Percentiles rank a stretch among this genome's conserved stretches.
Conservation (phyloP, 140 eudicot species). For the Artemisia princeps region DNA sequence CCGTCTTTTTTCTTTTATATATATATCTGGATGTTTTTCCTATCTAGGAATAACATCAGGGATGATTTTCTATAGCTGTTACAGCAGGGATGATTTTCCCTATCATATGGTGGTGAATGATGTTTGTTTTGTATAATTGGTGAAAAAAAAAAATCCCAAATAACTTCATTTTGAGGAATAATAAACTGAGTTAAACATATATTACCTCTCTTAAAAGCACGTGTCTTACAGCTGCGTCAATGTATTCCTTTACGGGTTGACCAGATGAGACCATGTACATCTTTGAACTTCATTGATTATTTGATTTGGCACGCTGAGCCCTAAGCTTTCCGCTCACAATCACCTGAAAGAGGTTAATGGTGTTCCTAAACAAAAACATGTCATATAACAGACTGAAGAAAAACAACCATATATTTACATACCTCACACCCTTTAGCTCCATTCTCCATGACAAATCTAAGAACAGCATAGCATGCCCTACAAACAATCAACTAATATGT, state of each 20-base stretch:
- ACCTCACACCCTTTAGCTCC: slow-evolving; percentile 88
- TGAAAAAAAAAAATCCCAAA: too few species aligned
- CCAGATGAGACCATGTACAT: slow-evolving; percentile 81
- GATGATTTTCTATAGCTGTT: too few species aligned
- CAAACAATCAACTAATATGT: background rate
- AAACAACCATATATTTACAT: background rate
- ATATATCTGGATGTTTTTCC: too few species aligned
- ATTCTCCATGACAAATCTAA: slow-evolving; percentile 67
- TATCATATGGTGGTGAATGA: too few species aligned
- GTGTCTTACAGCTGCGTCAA: slow-evolving; percentile 66
- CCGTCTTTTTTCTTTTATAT: too few species aligned
- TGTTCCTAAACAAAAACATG: background rate
- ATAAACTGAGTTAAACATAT: background rate
- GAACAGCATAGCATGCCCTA: slow-evolving; percentile 83
- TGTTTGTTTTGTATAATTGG: too few species aligned
- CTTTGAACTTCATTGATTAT: slow-evolving; percentile 76
- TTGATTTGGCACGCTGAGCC: slow-evolving; percentile 70
- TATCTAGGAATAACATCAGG: too few species aligned
- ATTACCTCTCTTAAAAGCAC: slow-evolving; percentile 69
- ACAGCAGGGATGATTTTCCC: too few species aligned
- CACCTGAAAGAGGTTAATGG: slow-evolving; percentile 29
- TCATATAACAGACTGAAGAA: too few species aligned
- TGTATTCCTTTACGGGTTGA: slow-evolving; percentile 69
- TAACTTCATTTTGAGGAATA: slow-evolving; percentile 12
- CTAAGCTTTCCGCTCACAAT: slow-evolving; percentile 79